Evolutionary conservation across 768 basidiomycete species (phyloP).

Genomic region (Lentinula aciculospora): DNA sequence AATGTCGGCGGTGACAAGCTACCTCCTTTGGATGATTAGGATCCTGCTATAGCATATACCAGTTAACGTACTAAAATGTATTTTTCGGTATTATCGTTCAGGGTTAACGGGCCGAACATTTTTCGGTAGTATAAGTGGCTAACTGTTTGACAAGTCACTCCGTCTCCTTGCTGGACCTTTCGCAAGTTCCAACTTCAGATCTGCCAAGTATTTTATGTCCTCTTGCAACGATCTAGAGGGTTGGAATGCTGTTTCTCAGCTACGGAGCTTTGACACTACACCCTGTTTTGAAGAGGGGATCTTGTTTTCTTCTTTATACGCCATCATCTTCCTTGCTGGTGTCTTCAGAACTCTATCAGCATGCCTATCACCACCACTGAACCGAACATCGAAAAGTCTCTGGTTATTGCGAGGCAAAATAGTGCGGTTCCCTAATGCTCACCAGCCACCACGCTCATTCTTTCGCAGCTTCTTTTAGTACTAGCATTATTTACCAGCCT

Average conservation of each 20-base stretch:
- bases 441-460: not conserved
- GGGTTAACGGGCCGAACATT: not conserved
- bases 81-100: not conserved
- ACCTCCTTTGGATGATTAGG: constrained; percentile 58
- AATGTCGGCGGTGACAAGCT: constrained; percentile 48
- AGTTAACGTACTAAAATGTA: too few species aligned
- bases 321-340: constrained; percentile 35
- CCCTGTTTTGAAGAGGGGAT: constrained; percentile 78
- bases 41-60: too few species aligned
- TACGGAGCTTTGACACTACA: constrained; percentile 69
- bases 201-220: too few species aligned
- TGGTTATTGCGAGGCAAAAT: constrained; percentile 57
- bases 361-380: constrained; percentile 16
- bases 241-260: constrained; percentile 54
- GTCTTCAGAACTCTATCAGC: constrained; percentile 30
- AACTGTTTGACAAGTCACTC: not conserved
- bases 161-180: too few species aligned
- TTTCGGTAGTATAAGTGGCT: not conserved
- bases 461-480: constrained; percentile 38
- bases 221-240: constrained; percentile 56
- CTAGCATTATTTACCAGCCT: constrained; percentile 44
- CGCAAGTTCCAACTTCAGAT: too few species aligned
- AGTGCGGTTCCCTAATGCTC: constrained; percentile 33
- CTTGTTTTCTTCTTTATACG: constrained; percentile 49
- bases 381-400: constrained; percentile 40